Conservation (phyloP, 2,329 filamentous ascomycete genomes). For the Verticillium albo-atrum region DNA sequence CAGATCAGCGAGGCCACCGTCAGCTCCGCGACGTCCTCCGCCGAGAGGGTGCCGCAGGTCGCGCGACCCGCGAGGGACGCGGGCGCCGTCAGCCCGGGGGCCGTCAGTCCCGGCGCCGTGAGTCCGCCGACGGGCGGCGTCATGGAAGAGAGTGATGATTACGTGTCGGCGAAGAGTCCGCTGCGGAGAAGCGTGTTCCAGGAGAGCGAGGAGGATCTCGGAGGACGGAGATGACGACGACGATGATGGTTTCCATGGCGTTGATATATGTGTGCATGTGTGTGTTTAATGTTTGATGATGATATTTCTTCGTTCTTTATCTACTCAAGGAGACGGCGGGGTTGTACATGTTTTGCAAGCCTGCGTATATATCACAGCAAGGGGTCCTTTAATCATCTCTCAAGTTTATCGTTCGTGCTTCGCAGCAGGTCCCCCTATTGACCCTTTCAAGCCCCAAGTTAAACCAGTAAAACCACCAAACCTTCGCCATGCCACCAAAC, state of each 20-base stretch:
- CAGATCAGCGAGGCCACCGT: conserved; percentile 37
- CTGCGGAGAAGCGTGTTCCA: conserved; percentile 36
- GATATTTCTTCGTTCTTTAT: too few relatives aligned
- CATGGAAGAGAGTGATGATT: conserved; percentile 16
- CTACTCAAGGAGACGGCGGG: too few relatives aligned
- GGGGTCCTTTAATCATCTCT: too few relatives aligned
- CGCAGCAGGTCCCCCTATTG: too few relatives aligned
- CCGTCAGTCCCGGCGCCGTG: conserved; percentile 22
- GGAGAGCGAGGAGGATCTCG: conserved; percentile 36
- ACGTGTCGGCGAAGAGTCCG: conserved; percentile 11
- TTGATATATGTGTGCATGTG: neutral
- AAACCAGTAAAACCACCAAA: too few relatives aligned
- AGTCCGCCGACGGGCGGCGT: conserved; percentile 20
- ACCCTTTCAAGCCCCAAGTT: too few relatives aligned
- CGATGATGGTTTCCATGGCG: neutral
- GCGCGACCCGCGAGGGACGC: conserved; percentile 1
- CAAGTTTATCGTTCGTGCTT: too few relatives aligned
- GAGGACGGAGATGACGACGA: neutral
- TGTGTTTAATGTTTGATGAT: too few relatives aligned
- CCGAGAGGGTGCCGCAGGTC: neutral
- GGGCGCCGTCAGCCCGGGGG: conserved; percentile 3
- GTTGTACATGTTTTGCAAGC: too few relatives aligned
- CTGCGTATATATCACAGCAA: too few relatives aligned
- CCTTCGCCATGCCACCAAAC: too few relatives aligned
- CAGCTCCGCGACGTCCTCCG: conserved; percentile 18